These are phyloP conservation scores for Fusarium fujikuroi DNA, from an alignment of 2,329 filamentous ascomycete genomes.

Conservation along the genomic window DNA sequence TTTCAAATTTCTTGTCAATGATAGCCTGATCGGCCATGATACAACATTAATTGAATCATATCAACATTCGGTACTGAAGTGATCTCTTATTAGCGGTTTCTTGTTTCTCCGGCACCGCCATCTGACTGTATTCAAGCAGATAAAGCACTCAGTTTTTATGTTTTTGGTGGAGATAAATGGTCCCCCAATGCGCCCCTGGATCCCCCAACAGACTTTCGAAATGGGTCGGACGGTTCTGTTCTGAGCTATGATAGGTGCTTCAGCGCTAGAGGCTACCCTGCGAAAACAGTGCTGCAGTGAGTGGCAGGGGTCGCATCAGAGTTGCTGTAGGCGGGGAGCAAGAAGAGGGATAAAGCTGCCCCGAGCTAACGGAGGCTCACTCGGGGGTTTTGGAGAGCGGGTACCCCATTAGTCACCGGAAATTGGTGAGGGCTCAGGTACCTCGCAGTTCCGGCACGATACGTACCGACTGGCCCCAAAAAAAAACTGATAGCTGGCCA, in stretches of 20 bases:
- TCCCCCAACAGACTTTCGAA: constrained; percentile 43
- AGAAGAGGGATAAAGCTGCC: constrained; percentile 47
- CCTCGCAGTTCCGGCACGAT: constrained; percentile 45
- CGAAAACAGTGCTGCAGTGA: constrained; percentile 18
- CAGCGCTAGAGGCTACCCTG: not conserved
- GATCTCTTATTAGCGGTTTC: constrained; percentile 10
- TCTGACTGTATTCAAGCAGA: constrained; percentile 2
- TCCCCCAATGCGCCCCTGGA: constrained; percentile 40
- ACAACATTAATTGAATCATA: not conserved
- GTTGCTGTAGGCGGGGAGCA: constrained; percentile 34
- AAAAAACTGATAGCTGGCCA: constrained; percentile 46
- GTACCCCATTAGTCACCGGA: constrained; percentile 26
- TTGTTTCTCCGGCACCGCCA: constrained; percentile 28
- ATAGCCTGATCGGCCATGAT: not conserved
- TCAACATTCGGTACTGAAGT: not conserved
- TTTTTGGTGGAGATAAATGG: constrained; percentile 34
- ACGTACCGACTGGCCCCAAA: constrained; percentile 47
- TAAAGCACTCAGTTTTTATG: constrained; percentile 9
- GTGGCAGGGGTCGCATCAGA: constrained; percentile 25
- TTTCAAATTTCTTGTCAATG: constrained; percentile 14
- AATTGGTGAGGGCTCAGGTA: constrained; percentile 30
- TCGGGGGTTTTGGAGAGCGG: constrained; percentile 42
- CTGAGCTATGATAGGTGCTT: constrained; percentile 30
- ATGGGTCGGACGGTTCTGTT: constrained; percentile 20
- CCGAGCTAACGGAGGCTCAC: constrained; percentile 43